Conservation (phyloP, 164 flowering plant species). For the Litsea cubeba region DNA sequence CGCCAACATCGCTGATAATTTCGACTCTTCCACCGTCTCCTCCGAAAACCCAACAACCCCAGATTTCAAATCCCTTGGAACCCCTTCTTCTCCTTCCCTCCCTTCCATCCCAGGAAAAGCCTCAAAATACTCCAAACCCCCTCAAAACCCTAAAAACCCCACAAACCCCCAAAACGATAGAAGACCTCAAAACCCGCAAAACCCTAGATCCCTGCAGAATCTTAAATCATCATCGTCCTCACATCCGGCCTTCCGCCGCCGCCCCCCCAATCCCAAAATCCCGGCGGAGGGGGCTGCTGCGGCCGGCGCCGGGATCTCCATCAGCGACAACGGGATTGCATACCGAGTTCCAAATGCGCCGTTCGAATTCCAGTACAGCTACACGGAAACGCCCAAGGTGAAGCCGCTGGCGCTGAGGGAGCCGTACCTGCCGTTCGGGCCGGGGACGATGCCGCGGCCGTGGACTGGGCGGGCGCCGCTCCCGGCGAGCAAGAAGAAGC, state of each 20-base stretch:
- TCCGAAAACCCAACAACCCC: conserved; percentile 1
- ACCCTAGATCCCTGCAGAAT: not conserved
- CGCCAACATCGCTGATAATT: conserved; percentile 31
- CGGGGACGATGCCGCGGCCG: conserved; percentile 17
- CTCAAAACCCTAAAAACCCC: conserved; percentile 1
- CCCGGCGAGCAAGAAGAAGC: conserved; percentile 14
- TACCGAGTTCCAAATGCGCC: conserved; percentile 13
- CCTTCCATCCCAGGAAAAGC: conserved; percentile 68
- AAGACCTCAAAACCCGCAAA: not conserved
- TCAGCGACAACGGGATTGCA: conserved; percentile 3
- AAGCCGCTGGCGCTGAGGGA: conserved; percentile 17
- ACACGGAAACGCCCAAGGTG: conserved; percentile 19
- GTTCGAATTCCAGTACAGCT: conserved; percentile 22
- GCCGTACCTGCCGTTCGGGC: conserved; percentile 15
- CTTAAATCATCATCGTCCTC: not conserved
- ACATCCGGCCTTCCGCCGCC: conserved; percentile 23
- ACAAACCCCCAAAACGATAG: not conserved
- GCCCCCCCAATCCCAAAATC: not conserved
- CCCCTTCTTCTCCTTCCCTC: conserved; percentile 68
- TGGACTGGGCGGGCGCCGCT: conserved; percentile 20
- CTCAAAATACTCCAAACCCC: conserved; percentile 66
- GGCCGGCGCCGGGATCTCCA: not conserved
- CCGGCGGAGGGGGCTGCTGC: not conserved
- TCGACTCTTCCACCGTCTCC: conserved; percentile 20
- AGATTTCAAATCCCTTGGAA: conserved; percentile 58